phyloP scores from a whole-genome alignment of 192 early-diverging fungal genomes.

The Coemansia sp. region DNA sequence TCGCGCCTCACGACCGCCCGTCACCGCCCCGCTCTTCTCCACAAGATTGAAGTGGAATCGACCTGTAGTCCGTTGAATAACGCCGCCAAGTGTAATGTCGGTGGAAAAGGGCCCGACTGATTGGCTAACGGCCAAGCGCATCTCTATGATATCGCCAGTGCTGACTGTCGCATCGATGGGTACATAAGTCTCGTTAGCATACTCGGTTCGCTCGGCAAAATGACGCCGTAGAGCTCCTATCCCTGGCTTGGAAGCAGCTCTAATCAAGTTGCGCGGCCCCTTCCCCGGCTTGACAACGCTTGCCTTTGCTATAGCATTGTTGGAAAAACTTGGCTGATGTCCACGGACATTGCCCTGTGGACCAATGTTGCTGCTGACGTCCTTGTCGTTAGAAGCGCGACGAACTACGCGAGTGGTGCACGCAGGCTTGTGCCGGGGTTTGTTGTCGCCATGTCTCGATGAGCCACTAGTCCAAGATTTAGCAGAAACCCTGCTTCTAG shows the following conservation, averaged over 20 bases:
- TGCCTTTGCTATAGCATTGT: too few relatives aligned
- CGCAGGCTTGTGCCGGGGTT: neutral
- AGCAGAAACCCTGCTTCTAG: neutral
- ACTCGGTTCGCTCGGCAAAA: neutral
- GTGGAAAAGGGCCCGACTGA: neutral
- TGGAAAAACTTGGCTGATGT: too few relatives aligned
- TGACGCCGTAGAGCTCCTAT: constrained; percentile 6
- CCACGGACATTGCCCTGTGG: too few relatives aligned
- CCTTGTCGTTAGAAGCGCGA: neutral
- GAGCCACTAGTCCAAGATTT: too few relatives aligned
- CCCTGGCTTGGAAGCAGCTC: constrained; percentile 2
- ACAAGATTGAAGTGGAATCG: constrained; percentile 38
- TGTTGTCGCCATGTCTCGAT: neutral
- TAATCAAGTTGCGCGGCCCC: constrained; percentile 7
- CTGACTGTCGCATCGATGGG: constrained; percentile 27
- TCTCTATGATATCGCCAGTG: constrained; percentile 42
- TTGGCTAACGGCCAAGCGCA: constrained; percentile 1
- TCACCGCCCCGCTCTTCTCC: neutral
- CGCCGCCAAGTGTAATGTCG: neutral
- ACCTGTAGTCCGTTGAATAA: constrained; percentile 36
- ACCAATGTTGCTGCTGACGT: neutral
- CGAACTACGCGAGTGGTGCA: neutral
- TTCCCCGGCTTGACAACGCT: neutral
- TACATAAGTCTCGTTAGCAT: constrained; percentile 6
- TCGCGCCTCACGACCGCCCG: constrained; percentile 17